phyloP scores from a whole-genome alignment of 257 asterid species.

The Solanum megistacrolobum region DNA sequence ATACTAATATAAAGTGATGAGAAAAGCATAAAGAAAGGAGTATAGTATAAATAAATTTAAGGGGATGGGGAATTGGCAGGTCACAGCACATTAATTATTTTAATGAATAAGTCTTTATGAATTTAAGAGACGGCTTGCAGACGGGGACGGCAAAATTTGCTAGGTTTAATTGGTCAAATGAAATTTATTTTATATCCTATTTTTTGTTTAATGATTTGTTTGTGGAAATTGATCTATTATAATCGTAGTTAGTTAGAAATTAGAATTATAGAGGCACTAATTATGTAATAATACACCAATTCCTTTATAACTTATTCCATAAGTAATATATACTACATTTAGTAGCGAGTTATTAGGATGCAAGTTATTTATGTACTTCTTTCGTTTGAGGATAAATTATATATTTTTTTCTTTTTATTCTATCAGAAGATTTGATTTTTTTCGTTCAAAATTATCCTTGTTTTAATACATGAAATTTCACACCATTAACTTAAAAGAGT shows the following conservation, averaged over 20 bases:
- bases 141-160: neutral
- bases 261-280: no score
- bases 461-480: neutral
- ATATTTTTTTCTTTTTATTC: no score
- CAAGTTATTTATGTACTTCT: neutral
- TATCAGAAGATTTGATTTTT: neutral
- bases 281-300: neutral
- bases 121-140: neutral
- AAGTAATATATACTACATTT: neutral
- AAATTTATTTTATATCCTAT: neutral
- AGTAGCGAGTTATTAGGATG: neutral
- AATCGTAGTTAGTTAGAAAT: neutral
- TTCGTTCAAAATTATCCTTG: no score
- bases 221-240: neutral
- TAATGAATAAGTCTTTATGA: neutral
- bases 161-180: conserved; percentile 2
- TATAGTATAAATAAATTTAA: neutral
- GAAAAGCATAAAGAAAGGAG: neutral
- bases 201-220: neutral
- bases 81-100: neutral
- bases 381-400: neutral
- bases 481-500: neutral
- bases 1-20: neutral
- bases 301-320: neutral
- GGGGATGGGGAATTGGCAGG: neutral